Base-by-base conservation (phyloP, 495 filamentous ascomycete species). In the Daldinia loculata region DNA sequence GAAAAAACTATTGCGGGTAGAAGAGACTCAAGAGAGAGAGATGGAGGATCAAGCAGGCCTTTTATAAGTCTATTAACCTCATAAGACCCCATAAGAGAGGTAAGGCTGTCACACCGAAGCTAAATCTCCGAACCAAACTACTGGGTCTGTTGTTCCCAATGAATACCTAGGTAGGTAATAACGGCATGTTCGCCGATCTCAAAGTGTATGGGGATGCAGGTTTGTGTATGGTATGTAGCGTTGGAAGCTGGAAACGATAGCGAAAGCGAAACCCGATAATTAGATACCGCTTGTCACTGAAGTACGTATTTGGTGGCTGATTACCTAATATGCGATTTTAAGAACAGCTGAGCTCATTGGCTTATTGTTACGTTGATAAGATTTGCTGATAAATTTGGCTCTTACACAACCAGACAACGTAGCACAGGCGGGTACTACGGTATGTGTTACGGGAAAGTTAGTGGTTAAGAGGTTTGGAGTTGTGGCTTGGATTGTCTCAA, bases 201-300 rank as follows among this genome's bases (percentile, higher is more conserved):
- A 58, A 39, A 43, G 56, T 30, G 22, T 26, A 41, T 43, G 38
- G 19, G 22, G 34, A 41, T 41, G 34, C 30, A 27, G 34, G 24
- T 9, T 59, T 59, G 56, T 67, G 38, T n/a, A n/a, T n/a, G n/a
- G n/a, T n/a, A n/a, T n/a, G n/a, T 45, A 30, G 45, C 17, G 38
- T 63, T 43, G 38, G 60, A 48, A 48, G 19, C 43, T 29, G 50
- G 50, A 55, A 55, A 26, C 70, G 70, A 67, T 67, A 67, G 4
- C 69, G 69, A 72, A 39, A 67, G 32, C 69, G 69, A 68, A 26
- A 52, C 50, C 50, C 15, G 24, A 52, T 52, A 52, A 52, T 29
- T 7, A 26, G 29, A 32, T 32, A 32, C 29, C 29, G 29, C 29
- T 32, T 32, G 29, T 32, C 4, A 9, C 29, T 32, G 29, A 61